phyloP scores from a whole-genome alignment of 805 yeast species.

The Hemisphaericaspora nanyangensis region DNA sequence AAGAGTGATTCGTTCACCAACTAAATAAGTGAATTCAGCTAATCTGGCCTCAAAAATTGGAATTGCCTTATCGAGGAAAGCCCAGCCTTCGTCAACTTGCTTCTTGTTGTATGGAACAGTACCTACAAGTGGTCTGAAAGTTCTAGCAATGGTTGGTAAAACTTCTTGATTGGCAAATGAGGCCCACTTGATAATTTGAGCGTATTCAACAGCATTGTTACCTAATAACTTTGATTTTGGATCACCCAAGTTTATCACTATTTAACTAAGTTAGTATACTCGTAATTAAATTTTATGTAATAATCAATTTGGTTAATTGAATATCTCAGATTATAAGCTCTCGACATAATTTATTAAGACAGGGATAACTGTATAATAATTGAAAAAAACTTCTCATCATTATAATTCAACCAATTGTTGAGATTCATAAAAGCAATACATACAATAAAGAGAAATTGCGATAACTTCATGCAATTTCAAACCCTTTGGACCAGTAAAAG shows the following conservation, averaged over 20 bases:
- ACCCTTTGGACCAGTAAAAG: constrained; percentile 68
- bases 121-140: constrained; percentile 64
- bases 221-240: constrained; percentile 55
- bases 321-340: constrained; percentile 50
- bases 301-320: not conserved
- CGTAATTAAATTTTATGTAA: not conserved
- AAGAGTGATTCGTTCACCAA: constrained; percentile 49
- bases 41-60: constrained; percentile 54
- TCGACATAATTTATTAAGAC: constrained; percentile 79
- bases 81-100: constrained; percentile 45
- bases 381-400: constrained; percentile 57
- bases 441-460: constrained; percentile 61
- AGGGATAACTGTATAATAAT: constrained; percentile 74
- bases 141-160: constrained; percentile 41
- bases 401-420: too few relatives aligned
- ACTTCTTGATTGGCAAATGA: constrained; percentile 73
- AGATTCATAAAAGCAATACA: constrained; percentile 30
- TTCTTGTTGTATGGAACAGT: constrained; percentile 74
- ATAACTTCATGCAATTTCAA: constrained; percentile 66
- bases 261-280: constrained; percentile 6
- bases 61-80: constrained; percentile 34
- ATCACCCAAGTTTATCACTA: constrained; percentile 48
- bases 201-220: constrained; percentile 58
- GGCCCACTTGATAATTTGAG: constrained; percentile 69
- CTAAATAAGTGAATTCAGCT: constrained; percentile 60